Conservation (phyloP, 2,329 filamentous ascomycete genomes). For the Paraconiothyrium sp. region DNA sequence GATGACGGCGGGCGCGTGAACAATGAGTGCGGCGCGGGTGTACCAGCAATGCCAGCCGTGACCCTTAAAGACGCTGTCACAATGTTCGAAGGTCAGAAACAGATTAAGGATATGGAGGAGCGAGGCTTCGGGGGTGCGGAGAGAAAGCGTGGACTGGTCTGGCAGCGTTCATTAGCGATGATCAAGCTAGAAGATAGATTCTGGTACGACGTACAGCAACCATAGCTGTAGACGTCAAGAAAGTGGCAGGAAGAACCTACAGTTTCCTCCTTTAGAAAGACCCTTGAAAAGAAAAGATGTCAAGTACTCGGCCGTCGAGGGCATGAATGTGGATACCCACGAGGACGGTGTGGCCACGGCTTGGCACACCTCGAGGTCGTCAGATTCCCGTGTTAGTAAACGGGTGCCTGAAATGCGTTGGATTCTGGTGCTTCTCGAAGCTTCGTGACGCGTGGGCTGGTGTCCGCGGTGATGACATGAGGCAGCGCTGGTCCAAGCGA, state of each 20-base stretch:
- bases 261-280: not conserved
- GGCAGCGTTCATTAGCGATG: slow-evolving; percentile 38
- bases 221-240: slow-evolving; percentile 21
- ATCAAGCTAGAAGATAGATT: not conserved
- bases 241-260: slow-evolving; percentile 14
- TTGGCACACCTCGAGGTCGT: not conserved
- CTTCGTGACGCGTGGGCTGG: slow-evolving; percentile 28
- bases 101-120: slow-evolving; percentile 45
- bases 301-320: not conserved
- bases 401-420: not conserved
- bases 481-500: slow-evolving; percentile 10
- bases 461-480: slow-evolving; percentile 20
- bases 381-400: slow-evolving; percentile 2
- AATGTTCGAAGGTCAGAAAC: slow-evolving; percentile 39
- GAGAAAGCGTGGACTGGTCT: slow-evolving; percentile 41
- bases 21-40: slow-evolving; percentile 35
- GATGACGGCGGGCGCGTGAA: slow-evolving; percentile 37
- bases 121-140: slow-evolving; percentile 43
- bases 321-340: not conserved
- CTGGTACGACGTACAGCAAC: not conserved
- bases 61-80: slow-evolving; percentile 35
- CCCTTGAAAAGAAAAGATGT: not conserved
- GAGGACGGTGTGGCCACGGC: not conserved
- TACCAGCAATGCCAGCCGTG: slow-evolving; percentile 40
- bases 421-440: slow-evolving; percentile 35